Conservation (phyloP, 2,329 filamentous ascomycete genomes). For the Arachnopeziza araneosa region DNA sequence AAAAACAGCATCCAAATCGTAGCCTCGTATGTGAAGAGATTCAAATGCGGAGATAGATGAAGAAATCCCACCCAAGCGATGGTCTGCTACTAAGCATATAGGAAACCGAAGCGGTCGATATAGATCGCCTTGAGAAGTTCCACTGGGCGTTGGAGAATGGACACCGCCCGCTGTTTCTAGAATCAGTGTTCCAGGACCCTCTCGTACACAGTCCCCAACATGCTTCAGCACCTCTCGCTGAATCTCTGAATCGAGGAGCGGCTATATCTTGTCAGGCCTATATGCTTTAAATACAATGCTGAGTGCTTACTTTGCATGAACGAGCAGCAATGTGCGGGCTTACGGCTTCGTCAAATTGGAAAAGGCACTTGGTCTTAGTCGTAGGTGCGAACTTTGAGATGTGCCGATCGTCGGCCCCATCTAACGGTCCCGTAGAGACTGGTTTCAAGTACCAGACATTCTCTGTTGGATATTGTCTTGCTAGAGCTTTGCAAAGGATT, state of each 20-base stretch:
- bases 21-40: conserved; percentile 70
- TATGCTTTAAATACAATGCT: conserved; percentile 15
- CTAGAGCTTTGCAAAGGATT: conserved; percentile 59
- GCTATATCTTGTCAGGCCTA: conserved; percentile 29
- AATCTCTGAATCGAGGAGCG: conserved; percentile 46
- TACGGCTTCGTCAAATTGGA: conserved; percentile 67
- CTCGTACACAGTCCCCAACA: conserved; percentile 38
- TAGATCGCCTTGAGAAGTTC: conserved; percentile 70
- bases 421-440: conserved; percentile 66
- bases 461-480: conserved; percentile 39
- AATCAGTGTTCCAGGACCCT: conserved; percentile 53
- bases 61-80: conserved; percentile 72
- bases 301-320: conserved; percentile 5
- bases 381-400: conserved; percentile 52
- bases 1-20: conserved; percentile 66
- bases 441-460: conserved; percentile 69
- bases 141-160: conserved; percentile 71
- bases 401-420: conserved; percentile 64
- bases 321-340: conserved; percentile 71
- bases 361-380: conserved; percentile 54
- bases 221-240: conserved; percentile 43
- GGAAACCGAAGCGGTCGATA: conserved; percentile 71
- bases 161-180: conserved; percentile 81
- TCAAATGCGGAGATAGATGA: conserved; percentile 77
- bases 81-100: conserved; percentile 68